Conservation (phyloP, 352 stramenopile genomes). For the Phytophthora gonapodyides region DNA sequence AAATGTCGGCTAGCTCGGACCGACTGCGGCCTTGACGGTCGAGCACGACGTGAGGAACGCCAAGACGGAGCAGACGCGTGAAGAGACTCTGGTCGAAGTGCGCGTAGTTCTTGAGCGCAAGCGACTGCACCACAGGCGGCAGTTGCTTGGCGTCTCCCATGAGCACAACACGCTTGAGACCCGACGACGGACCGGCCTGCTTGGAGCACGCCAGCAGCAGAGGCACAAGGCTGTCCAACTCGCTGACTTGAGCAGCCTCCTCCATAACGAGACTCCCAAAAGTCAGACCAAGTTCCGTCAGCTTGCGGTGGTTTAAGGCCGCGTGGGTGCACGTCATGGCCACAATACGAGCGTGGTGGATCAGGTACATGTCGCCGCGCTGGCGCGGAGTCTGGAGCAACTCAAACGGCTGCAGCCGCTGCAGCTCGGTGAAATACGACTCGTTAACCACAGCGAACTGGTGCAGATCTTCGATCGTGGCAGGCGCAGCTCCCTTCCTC, state of each 20-base stretch:
- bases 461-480: conserved; percentile 30
- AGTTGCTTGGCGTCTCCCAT: conserved; percentile 95
- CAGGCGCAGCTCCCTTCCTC: conserved; percentile 33
- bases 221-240: conserved; percentile 94
- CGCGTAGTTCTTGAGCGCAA: conserved; percentile 86
- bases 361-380: conserved; percentile 94
- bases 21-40: conserved; percentile 91
- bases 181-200: conserved; percentile 11
- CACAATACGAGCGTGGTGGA: conserved; percentile 94
- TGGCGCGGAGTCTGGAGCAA: conserved; percentile 92
- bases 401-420: conserved; percentile 94
- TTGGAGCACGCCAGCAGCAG: conserved; percentile 84
- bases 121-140: conserved; percentile 91
- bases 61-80: conserved; percentile 92
- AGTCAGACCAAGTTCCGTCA: conserved; percentile 85
- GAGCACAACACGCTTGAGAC: conserved; percentile 94
- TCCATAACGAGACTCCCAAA: conserved; percentile 95
- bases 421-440: conserved; percentile 93
- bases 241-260: conserved; percentile 95
- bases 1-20: conserved; percentile 88
- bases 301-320: conserved; percentile 83
- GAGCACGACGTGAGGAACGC: conserved; percentile 91
- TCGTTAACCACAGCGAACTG: conserved; percentile 77
- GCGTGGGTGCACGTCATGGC: conserved; percentile 97
- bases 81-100: conserved; percentile 97